Conservation (phyloP, 2,329 filamentous ascomycete genomes). For the Fusarium pilosicola region DNA sequence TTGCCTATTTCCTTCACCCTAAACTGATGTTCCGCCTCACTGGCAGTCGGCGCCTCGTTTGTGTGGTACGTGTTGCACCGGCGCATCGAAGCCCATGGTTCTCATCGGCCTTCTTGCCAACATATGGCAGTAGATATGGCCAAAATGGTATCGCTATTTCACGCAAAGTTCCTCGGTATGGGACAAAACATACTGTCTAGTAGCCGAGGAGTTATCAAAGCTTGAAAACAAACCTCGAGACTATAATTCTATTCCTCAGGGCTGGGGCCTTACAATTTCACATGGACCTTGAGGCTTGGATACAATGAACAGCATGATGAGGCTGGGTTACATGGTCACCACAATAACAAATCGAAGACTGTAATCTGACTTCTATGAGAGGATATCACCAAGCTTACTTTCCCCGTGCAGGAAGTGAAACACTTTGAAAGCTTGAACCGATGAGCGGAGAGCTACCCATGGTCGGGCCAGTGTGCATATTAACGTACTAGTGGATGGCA, state of each 20-base stretch:
- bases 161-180: background rate
- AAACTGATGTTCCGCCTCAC: background rate
- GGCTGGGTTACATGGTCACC: background rate
- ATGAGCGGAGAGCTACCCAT: background rate
- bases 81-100: background rate
- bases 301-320: background rate
- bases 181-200: background rate
- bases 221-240: background rate
- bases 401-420: background rate
- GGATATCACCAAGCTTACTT: background rate
- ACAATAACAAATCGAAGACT: background rate
- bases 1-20: constrained; percentile 11
- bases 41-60: background rate
- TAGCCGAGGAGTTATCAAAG: background rate
- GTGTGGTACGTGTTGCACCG: background rate
- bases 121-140: background rate
- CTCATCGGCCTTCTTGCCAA: background rate
- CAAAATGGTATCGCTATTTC: background rate
- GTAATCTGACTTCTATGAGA: background rate
- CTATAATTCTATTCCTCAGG: background rate
- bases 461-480: background rate
- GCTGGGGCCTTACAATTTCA: background rate
- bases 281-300: background rate
- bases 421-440: background rate
- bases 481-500: background rate